Conservation (phyloP, 257 asterid species). For the Fraxinus pennsylvanica region DNA sequence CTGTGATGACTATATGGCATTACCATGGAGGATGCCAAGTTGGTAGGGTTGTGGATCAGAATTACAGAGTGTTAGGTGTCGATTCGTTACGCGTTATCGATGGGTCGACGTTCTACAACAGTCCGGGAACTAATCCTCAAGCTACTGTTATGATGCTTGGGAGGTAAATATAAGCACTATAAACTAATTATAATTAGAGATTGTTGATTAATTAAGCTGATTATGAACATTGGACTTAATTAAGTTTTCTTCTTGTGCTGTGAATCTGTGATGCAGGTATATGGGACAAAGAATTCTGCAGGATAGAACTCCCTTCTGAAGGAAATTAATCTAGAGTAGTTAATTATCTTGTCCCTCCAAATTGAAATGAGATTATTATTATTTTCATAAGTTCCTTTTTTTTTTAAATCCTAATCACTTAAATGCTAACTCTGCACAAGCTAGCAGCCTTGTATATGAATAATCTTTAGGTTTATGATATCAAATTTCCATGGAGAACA, state of each 20-base stretch:
- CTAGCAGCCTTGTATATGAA: not conserved
- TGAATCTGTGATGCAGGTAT: conserved; percentile 50
- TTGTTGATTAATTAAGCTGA: not conserved
- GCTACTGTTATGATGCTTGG: conserved; percentile 97
- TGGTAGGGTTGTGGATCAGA: conserved; percentile 56
- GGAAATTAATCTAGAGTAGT: not conserved
- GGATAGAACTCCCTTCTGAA: conserved; percentile 36
- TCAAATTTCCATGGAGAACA: too few species aligned
- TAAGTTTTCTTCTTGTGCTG: not conserved
- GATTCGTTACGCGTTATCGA: conserved; percentile 72
- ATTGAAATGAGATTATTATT: not conserved
- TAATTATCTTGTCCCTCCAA: not conserved
- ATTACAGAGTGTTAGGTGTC: conserved; percentile 61
- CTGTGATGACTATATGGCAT: conserved; percentile 84
- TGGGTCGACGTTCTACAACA: conserved; percentile 62
- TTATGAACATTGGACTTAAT: not conserved
- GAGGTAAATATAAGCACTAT: conserved; percentile 40
- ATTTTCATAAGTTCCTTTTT: not conserved
- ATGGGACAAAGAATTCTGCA: conserved; percentile 63
- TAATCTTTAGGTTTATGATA: not conserved
- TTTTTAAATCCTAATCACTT: not conserved
- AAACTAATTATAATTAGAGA: not conserved
- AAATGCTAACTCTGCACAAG: not conserved
- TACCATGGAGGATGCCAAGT: conserved; percentile 92
- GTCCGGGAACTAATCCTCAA: conserved; percentile 92